These are phyloP conservation scores for Podospora anserina DNA, from an alignment of 495 filamentous ascomycete species.

Conservation along the genomic window DNA sequence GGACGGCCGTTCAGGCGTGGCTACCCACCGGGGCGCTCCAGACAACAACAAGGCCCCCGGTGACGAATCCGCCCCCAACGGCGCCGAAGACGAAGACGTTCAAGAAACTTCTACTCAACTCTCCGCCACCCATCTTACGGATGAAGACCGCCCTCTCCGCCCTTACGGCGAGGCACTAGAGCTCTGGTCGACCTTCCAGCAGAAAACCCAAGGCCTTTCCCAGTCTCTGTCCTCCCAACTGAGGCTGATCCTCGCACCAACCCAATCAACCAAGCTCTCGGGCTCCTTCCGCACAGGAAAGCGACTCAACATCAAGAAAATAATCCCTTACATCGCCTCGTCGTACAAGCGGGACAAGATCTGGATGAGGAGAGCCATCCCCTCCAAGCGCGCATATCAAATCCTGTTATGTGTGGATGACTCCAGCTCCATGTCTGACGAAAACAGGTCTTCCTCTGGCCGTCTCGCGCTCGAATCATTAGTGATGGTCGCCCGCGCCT, in stretches of 20 bases:
- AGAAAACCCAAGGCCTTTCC: conserved; percentile 77
- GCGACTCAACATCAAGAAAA: conserved; percentile 96
- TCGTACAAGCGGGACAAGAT: conserved; percentile 99
- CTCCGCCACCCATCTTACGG: conserved; percentile 65
- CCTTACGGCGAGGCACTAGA: conserved; percentile 62
- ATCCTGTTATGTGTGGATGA: conserved; percentile 97
- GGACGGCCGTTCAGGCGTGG: conserved; percentile 43
- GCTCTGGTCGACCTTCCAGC: conserved; percentile 83
- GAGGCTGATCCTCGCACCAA: conserved; percentile 90
- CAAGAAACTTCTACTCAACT: conserved; percentile 71
- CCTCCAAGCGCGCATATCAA: conserved; percentile 90
- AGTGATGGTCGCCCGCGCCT: conserved; percentile 76
- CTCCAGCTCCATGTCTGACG: conserved; percentile 81
- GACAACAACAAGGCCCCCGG: conserved; percentile 31
- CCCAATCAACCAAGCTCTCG: conserved; percentile 90
- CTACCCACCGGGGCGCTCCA: conserved; percentile 47
- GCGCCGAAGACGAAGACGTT: conserved; percentile 54
- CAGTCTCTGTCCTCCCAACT: conserved; percentile 88
- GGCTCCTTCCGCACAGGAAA: conserved; percentile 98
- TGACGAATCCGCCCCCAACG: conserved; percentile 33
- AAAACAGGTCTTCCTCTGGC: conserved; percentile 53
- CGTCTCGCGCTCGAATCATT: conserved; percentile 84
- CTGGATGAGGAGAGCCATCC: conserved; percentile 92
- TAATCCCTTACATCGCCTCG: conserved; percentile 97
- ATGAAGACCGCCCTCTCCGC: conserved; percentile 34